phyloP scores from a whole-genome alignment of 2,329 filamentous ascomycete genomes.

The Didymella exigua region DNA sequence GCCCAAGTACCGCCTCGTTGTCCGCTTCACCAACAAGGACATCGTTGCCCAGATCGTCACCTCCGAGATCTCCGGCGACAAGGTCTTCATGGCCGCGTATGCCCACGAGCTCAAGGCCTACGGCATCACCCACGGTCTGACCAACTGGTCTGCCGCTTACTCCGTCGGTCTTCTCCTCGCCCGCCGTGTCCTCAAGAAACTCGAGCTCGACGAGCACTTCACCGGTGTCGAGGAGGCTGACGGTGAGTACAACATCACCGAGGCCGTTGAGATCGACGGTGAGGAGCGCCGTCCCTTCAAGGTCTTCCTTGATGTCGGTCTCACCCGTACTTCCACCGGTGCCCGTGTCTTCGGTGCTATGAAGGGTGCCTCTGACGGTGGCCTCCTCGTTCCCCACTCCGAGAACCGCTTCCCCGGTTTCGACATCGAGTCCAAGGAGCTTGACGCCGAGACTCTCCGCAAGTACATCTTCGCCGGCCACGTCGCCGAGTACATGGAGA shows the following conservation, averaged over 20 bases:
- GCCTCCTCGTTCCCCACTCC: conserved; percentile 95
- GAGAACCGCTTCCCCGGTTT: conserved; percentile 99
- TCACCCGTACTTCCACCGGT: conserved; percentile 95
- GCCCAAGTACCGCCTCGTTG: conserved; percentile 99
- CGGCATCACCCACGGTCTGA: conserved; percentile 96
- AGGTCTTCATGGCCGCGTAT: conserved; percentile 72
- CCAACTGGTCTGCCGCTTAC: conserved; percentile 99
- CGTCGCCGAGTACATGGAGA: conserved; percentile 99
- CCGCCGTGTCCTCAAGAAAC: conserved; percentile 96
- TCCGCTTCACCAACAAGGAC: conserved; percentile 99
- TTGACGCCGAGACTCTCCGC: conserved; percentile 94
- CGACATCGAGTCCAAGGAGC: conserved; percentile 97
- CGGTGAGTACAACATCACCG: conserved; percentile 94
- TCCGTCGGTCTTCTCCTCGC: conserved; percentile 95
- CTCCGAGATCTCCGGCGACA: conserved; percentile 96
- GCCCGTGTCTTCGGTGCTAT: conserved; percentile 98
- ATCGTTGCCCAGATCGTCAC: conserved; percentile 97
- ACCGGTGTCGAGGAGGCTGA: conserved; percentile 94
- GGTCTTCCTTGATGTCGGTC: conserved; percentile 97
- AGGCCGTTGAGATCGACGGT: conserved; percentile 90
- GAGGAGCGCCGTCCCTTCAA: conserved; percentile 97
- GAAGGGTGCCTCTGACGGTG: conserved; percentile 99
- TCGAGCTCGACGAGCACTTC: conserved; percentile 92
- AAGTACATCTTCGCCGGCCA: conserved; percentile 99
- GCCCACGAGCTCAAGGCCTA: conserved; percentile 97